These are phyloP conservation scores for Cyamopsis tetragonoloba DNA, from an alignment of 306 rosid genomes.

Conservation along the genomic window DNA sequence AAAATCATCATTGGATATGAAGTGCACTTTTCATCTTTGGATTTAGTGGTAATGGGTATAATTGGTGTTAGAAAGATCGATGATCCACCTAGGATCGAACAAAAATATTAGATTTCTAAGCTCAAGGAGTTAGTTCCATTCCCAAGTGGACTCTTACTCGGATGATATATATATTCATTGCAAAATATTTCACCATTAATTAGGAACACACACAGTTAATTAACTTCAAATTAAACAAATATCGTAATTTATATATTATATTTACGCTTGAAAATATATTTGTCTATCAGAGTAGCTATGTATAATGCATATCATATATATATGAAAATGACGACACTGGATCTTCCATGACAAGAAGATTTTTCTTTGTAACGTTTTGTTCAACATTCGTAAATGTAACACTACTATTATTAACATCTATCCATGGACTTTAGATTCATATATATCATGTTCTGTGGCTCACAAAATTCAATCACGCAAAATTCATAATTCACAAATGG, in stretches of 20 bases:
- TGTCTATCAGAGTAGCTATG: slow-evolving; percentile 1
- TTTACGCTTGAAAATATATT: too few species aligned
- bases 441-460: slow-evolving; percentile 15
- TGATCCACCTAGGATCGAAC: slow-evolving; percentile 43
- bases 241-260: too few species aligned
- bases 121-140: slow-evolving; percentile 34
- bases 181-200: background rate
- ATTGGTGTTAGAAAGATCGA: slow-evolving; percentile 25
- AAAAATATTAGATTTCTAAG: slow-evolving; percentile 16
- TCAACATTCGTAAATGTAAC: background rate
- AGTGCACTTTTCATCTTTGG: slow-evolving; percentile 2
- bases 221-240: background rate
- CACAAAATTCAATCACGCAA: slow-evolving; percentile 1
- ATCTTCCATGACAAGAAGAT: slow-evolving; percentile 4
- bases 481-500: background rate
- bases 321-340: slow-evolving; percentile 24
- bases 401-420: too few species aligned
- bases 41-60: slow-evolving; percentile 2
- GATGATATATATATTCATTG: too few species aligned
- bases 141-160: slow-evolving; percentile 29
- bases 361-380: slow-evolving; percentile 17
- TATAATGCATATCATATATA: background rate
- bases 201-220: background rate
- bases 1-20: background rate
- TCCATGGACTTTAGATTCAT: slow-evolving; percentile 22